Base-by-base conservation (phyloP, 1,284 basidiomycete species). In the Cerrena zonata region DNA sequence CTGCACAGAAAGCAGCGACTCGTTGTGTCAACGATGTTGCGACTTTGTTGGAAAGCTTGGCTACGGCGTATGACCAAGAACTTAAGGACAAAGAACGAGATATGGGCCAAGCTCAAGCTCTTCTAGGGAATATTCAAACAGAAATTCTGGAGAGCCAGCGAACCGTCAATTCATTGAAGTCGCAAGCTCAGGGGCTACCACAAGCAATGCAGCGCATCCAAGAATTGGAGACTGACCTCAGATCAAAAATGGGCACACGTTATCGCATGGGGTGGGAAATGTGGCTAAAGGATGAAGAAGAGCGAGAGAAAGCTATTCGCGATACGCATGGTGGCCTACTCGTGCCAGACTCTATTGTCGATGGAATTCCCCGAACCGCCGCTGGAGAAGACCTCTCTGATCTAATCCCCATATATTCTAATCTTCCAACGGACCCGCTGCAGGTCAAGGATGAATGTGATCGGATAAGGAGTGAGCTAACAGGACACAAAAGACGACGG, bases 41-140 rank as follows among this genome's bases (percentile, higher is more conserved):
- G 4, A 77, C 77, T 51, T 84, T 98, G 77, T 78, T 99, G 58
- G 91, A 94, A 60, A 87, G 83, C 58, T 79, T 99, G 15, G 94
- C 94, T 0, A 75, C 86, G n/a, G 88, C 90, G 2, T 98, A 94
- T 66, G 96, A 99, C 62, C 84, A 88, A 56, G 96, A 99, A 70
- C 76, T 98, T 21, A 79, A 83, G 53, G 88, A 92, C 51, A 94
- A 95, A 65, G 94, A 98, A 64, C 84, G 92, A 49, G 94, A 97
- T 64, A 84, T 91, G 57, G 80, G 81, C 2, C 95, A 99, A 64
- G 95, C 95, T 1, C 89, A 92, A 58, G 87, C 89, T 2, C 73
- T 97, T 49, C 77, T 97, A 24, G 78, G 78, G 45, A 92, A 89
- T 62, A 95, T 98, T 53, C 90, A 97, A 64, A 78, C 85, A 41